Conservation (phyloP, 495 filamentous ascomycete species). For the Penicillium manginii region DNA sequence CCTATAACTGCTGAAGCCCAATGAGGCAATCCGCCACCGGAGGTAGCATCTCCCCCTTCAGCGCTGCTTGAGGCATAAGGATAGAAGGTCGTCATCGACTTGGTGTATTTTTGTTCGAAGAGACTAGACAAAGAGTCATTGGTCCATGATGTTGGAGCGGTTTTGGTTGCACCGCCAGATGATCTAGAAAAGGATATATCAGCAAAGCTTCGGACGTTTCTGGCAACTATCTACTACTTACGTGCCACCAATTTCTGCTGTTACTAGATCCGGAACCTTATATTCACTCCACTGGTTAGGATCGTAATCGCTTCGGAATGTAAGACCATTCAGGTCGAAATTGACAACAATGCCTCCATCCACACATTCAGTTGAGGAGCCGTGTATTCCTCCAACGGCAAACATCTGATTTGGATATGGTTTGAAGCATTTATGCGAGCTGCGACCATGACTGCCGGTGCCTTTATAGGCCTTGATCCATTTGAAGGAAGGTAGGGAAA, state of each 20-base stretch:
- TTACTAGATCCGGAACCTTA: conserved; percentile 61
- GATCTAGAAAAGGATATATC: conserved; percentile 24
- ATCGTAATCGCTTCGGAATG: conserved; percentile 64
- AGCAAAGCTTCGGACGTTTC: not conserved
- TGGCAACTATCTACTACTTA: conserved; percentile 28
- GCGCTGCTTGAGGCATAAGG: conserved; percentile 52
- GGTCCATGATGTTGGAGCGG: conserved; percentile 53
- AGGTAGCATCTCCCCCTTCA: not conserved
- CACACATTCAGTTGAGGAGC: conserved; percentile 48
- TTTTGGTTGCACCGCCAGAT: conserved; percentile 63
- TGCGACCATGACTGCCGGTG: conserved; percentile 51
- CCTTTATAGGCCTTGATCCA: conserved; percentile 67
- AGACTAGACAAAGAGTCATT: conserved; percentile 52
- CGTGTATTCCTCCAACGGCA: conserved; percentile 60
- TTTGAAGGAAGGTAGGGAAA: conserved; percentile 76
- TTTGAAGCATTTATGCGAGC: conserved; percentile 65
- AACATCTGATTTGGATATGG: conserved; percentile 78
- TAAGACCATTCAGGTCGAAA: conserved; percentile 64
- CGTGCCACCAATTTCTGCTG: conserved; percentile 63
- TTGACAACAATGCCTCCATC: conserved; percentile 58
- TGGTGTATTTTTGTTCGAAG: conserved; percentile 59
- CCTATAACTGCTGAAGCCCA: conserved; percentile 70
- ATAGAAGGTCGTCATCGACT: conserved; percentile 59
- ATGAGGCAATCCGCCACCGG: conserved; percentile 50
- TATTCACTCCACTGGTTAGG: conserved; percentile 61